Evolutionary conservation across 768 basidiomycete genomes (phyloP).

Genomic region (Boletus rubescentipes): DNA sequence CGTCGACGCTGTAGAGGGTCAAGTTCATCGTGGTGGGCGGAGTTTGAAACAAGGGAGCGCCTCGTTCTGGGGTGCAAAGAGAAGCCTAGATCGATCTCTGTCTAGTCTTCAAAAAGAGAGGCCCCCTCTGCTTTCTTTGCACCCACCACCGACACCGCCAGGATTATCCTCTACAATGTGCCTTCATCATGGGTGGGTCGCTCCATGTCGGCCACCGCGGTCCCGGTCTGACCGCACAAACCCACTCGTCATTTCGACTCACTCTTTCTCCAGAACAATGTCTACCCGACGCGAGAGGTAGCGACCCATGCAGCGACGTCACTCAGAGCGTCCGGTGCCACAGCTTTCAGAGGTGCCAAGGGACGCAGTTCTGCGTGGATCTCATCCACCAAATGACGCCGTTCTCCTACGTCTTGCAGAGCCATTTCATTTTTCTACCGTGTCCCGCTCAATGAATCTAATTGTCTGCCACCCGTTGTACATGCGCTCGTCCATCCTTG

Average conservation of each 20-base stretch:
- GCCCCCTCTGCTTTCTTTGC: conserved; percentile 47
- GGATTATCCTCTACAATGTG: conserved; percentile 37
- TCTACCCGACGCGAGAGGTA: conserved; percentile 42
- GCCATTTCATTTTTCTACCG: conserved; percentile 27
- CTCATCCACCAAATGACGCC: conserved; percentile 25
- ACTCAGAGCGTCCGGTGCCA: conserved; percentile 10
- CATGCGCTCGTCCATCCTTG: conserved; percentile 20
- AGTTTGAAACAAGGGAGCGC: conserved; percentile 19
- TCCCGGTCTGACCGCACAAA: conserved; percentile 38
- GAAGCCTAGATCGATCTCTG: conserved; percentile 15
- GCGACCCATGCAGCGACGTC: conserved; percentile 9
- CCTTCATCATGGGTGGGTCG: conserved; percentile 52
- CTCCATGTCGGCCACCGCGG: not conserved
- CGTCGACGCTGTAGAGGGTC: conserved; percentile 83
- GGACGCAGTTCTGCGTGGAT: conserved; percentile 19
- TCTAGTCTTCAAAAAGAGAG: conserved; percentile 20
- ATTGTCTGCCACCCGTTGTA: conserved; percentile 31
- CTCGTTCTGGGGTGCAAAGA: conserved; percentile 19
- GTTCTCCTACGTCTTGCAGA: conserved; percentile 23
- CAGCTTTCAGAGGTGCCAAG: conserved; percentile 5
- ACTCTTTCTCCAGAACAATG: too few relatives aligned
- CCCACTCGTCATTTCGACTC: too few relatives aligned
- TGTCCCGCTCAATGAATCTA: conserved; percentile 26
- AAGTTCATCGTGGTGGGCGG: conserved; percentile 54
- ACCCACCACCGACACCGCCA: conserved; percentile 41